These are phyloP conservation scores for Protomyces gravidus DNA, from an alignment of 1,139 yeast species.

Conservation along the genomic window DNA sequence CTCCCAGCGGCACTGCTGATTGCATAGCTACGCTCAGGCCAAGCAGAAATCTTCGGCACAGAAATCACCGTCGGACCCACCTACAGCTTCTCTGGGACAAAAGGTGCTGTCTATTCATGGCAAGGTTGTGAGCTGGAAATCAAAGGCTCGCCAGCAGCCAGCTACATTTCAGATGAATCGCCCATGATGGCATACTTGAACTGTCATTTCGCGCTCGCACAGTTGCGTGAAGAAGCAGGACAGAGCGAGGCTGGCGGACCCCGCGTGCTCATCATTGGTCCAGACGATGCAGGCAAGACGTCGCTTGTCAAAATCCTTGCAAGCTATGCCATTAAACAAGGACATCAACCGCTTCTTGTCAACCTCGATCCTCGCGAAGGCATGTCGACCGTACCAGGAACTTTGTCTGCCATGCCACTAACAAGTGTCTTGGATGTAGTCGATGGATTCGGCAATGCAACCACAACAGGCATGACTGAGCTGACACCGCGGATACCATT, in stretches of 20 bases:
- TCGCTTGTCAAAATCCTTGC: constrained; percentile 62
- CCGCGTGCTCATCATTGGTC: constrained; percentile 68
- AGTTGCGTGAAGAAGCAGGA: constrained; percentile 46
- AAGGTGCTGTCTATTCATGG: constrained; percentile 59
- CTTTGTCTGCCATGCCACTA: constrained; percentile 76
- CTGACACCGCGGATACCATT: constrained; percentile 70
- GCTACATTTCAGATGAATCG: constrained; percentile 67
- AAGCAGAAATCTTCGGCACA: constrained; percentile 88
- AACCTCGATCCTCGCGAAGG: constrained; percentile 71
- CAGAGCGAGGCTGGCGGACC: constrained; percentile 45
- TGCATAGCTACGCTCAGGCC: constrained; percentile 47
- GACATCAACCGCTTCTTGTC: constrained; percentile 63
- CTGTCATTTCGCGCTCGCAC: constrained; percentile 72
- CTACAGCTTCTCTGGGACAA: constrained; percentile 55
- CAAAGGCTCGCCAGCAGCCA: constrained; percentile 47
- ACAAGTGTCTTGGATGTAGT: constrained; percentile 78
- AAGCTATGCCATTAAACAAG: constrained; percentile 72
- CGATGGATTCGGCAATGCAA: constrained; percentile 71
- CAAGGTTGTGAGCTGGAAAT: constrained; percentile 51
- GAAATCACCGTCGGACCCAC: constrained; percentile 74
- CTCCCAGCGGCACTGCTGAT: background rate
- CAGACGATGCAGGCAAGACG: constrained; percentile 71
- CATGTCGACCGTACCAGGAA: constrained; percentile 56
- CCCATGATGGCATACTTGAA: constrained; percentile 61
- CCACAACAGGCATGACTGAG: constrained; percentile 85